Conservation (phyloP, 2,329 filamentous ascomycete species). For the Colletotrichum graminicola region DNA sequence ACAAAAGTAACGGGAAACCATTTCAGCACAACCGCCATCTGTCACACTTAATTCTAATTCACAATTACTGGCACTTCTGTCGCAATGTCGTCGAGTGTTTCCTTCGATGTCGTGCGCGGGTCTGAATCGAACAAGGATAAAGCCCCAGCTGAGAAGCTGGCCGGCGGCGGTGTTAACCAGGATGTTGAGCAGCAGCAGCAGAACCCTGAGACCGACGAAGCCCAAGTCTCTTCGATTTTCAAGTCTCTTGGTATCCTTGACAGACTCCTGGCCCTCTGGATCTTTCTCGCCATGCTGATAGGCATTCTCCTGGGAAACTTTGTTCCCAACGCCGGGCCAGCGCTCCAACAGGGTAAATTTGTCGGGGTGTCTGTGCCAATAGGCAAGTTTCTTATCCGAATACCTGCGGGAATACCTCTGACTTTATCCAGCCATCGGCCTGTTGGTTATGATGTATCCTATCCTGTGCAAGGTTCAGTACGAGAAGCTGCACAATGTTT, state of each 20-base stretch:
- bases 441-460: slow-evolving; percentile 95
- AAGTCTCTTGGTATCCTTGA: slow-evolving; percentile 71
- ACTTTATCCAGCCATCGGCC: slow-evolving; percentile 71
- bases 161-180: neutral
- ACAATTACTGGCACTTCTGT: neutral
- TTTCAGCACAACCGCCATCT: neutral
- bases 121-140: neutral
- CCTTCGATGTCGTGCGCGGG: too few relatives aligned
- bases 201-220: neutral
- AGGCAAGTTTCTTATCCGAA: slow-evolving; percentile 54
- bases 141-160: neutral
- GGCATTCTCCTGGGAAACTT: slow-evolving; percentile 84
- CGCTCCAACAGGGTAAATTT: slow-evolving; percentile 78
- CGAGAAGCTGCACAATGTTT: slow-evolving; percentile 77
- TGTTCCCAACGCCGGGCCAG: slow-evolving; percentile 70
- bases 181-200: slow-evolving; percentile 40
- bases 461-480: slow-evolving; percentile 89
- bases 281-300: slow-evolving; percentile 81
- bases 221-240: slow-evolving; percentile 57
- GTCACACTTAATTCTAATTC: neutral
- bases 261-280: slow-evolving; percentile 77
- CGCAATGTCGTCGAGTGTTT: slow-evolving; percentile 12
- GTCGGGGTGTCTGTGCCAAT: slow-evolving; percentile 77
- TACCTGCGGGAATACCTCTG: neutral
- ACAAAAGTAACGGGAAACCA: neutral